Evolutionary conservation across 805 yeast species (phyloP).

Genomic region (Wickerhamomyces ciferrii): DNA sequence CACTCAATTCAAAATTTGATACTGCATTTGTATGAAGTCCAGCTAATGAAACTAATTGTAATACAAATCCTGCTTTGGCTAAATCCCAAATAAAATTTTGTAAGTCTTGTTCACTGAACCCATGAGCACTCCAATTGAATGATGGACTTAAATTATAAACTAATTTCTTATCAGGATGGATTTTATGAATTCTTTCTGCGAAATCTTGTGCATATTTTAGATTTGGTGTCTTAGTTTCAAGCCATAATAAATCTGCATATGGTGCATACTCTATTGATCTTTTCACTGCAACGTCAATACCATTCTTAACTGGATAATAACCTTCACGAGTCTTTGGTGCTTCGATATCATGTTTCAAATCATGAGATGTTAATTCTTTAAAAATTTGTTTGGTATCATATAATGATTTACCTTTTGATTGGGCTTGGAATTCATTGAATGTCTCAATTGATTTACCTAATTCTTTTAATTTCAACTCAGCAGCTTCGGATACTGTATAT

Average conservation of each 20-base stretch:
- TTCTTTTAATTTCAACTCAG: conserved; percentile 19
- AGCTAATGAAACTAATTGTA: conserved; percentile 57
- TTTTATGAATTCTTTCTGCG: conserved; percentile 39
- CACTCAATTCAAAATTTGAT: conserved; percentile 45
- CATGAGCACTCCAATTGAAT: conserved; percentile 57
- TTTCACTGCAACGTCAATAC: conserved; percentile 49
- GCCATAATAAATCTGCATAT: conserved; percentile 55
- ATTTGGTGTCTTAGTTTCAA: conserved; percentile 58
- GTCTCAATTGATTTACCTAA: conserved; percentile 24
- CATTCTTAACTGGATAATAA: conserved; percentile 41
- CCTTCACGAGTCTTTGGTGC: conserved; percentile 57
- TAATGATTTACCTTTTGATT: conserved; percentile 9
- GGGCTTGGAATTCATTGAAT: conserved; percentile 19
- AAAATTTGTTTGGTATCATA: conserved; percentile 12
- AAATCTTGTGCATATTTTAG: conserved; percentile 42
- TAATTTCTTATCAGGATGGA: conserved; percentile 46
- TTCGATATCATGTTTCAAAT: conserved; percentile 50
- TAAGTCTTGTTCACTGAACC: conserved; percentile 41
- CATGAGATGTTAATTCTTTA: conserved; percentile 23
- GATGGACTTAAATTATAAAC: conserved; percentile 60
- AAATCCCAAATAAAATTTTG: conserved; percentile 46
- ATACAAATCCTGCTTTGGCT: conserved; percentile 50
- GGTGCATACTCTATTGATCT: conserved; percentile 52
- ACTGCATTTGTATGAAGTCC: conserved; percentile 52
- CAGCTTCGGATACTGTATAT: conserved; percentile 47